Conservation (phyloP, 2,329 filamentous ascomycete species). For the Aspergillus costaricaensis region DNA sequence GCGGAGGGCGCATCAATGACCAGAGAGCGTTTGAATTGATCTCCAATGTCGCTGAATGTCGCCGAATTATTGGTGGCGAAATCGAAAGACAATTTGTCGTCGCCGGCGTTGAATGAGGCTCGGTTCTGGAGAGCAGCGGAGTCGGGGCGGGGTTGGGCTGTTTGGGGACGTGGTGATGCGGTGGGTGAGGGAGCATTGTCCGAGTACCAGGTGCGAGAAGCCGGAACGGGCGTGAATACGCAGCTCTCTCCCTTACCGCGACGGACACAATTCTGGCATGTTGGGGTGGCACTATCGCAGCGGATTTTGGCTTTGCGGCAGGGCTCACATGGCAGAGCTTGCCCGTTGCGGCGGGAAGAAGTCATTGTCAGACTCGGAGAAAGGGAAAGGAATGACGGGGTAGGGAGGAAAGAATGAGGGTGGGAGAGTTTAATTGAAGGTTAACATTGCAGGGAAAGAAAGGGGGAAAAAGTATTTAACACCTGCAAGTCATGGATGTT, state of each 20-base stretch:
- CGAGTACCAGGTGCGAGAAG: conserved; percentile 13
- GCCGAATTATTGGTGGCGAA: conserved; percentile 21
- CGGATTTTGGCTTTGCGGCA: conserved; percentile 29
- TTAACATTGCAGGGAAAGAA: too few species aligned
- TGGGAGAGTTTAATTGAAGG: too few species aligned
- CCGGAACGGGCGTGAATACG: conserved; percentile 22
- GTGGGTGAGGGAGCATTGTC: conserved; percentile 6
- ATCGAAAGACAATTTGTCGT: conserved; percentile 9
- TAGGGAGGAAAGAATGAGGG: background rate
- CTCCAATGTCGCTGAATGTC: conserved; percentile 18
- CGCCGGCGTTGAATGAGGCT: background rate
- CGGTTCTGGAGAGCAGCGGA: background rate
- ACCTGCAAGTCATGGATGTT: too few species aligned
- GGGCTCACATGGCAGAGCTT: conserved; percentile 27
- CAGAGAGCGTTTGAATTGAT: background rate
- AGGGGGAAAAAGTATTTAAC: too few species aligned
- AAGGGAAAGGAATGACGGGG: background rate
- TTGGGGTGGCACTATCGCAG: conserved; percentile 25
- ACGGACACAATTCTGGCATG: conserved; percentile 24
- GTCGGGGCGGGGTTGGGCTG: conserved; percentile 2
- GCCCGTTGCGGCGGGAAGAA: conserved; percentile 15
- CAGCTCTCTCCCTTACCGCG: conserved; percentile 19
- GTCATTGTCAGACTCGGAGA: background rate
- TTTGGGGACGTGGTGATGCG: background rate
- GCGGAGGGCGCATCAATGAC: background rate